Evolutionary conservation across 2,329 filamentous ascomycete species (phyloP).

Genomic region (Grosmannia serpens): DNA sequence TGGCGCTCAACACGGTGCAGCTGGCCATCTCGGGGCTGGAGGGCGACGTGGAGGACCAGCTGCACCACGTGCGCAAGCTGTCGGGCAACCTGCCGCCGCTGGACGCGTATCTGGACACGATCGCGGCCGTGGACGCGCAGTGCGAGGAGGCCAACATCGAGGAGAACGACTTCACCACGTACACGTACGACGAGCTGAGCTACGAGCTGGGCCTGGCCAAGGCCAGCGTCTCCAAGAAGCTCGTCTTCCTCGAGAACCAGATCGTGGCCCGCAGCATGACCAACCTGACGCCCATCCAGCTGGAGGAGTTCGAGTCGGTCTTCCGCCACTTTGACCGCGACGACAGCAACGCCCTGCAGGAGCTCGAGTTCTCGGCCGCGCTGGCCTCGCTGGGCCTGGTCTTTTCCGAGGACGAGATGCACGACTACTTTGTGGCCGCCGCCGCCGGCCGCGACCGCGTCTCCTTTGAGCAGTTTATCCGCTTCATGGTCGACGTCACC

Average conservation of each 20-base stretch:
- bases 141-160: conserved; percentile 96
- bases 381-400: conserved; percentile 90
- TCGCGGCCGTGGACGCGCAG: conserved; percentile 74
- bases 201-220: conserved; percentile 91
- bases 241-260: conserved; percentile 94
- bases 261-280: conserved; percentile 98
- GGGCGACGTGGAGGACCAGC: conserved; percentile 90
- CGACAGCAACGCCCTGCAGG: conserved; percentile 75
- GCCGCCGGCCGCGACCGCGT: conserved; percentile 60
- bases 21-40: conserved; percentile 93
- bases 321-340: conserved; percentile 97
- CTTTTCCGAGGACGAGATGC: conserved; percentile 97
- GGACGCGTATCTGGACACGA: conserved; percentile 83
- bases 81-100: conserved; percentile 78
- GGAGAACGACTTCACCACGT: conserved; percentile 99
- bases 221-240: conserved; percentile 87
- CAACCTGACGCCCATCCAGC: conserved; percentile 92
- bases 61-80: conserved; percentile 74
- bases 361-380: conserved; percentile 92
- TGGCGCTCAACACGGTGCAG: conserved; percentile 89
- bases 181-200: conserved; percentile 89
- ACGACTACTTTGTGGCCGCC: conserved; percentile 85
- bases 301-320: conserved; percentile 97
- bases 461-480: conserved; percentile 96
- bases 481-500: conserved; percentile 98